phyloP scores from a whole-genome alignment of 176 grass and related monocot species.

The Lolium rigidum region DNA sequence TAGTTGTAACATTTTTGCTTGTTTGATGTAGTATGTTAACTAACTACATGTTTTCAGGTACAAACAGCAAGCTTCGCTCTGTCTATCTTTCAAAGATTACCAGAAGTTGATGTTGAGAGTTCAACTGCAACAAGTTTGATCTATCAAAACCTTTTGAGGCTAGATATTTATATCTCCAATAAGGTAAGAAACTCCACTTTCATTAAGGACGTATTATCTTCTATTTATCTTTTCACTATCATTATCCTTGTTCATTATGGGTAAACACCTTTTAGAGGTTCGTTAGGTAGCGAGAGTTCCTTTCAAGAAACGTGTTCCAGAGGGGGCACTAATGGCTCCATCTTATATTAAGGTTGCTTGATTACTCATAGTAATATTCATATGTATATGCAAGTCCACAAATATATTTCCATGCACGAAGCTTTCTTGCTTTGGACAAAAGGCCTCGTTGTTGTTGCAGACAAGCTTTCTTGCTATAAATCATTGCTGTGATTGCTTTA shows the following conservation, averaged over 20 bases:
- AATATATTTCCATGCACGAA: neutral
- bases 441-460: neutral
- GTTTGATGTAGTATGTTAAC: constrained; percentile 20
- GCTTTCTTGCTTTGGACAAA: neutral
- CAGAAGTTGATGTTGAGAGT: constrained; percentile 52
- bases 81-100: constrained; percentile 66
- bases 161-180: constrained; percentile 59
- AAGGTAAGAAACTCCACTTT: constrained; percentile 48
- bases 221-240: neutral
- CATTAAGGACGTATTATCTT: neutral
- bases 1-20: neutral
- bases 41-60: constrained; percentile 17
- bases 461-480: constrained; percentile 19
- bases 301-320: too few species aligned
- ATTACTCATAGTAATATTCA: neutral
- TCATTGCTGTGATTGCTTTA: constrained; percentile 3
- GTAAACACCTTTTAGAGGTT: constrained; percentile 4
- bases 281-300: neutral
- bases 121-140: constrained; percentile 58
- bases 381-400: constrained; percentile 1
- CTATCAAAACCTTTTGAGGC: constrained; percentile 75
- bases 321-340: too few species aligned
- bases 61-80: constrained; percentile 40
- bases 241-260: neutral
- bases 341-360: neutral